A percentile compares a stretch with the other conserved stretches of the same genome.
Conservation (phyloP, 2,329 filamentous ascomycete species). For the Botryotinia convoluta region DNA sequence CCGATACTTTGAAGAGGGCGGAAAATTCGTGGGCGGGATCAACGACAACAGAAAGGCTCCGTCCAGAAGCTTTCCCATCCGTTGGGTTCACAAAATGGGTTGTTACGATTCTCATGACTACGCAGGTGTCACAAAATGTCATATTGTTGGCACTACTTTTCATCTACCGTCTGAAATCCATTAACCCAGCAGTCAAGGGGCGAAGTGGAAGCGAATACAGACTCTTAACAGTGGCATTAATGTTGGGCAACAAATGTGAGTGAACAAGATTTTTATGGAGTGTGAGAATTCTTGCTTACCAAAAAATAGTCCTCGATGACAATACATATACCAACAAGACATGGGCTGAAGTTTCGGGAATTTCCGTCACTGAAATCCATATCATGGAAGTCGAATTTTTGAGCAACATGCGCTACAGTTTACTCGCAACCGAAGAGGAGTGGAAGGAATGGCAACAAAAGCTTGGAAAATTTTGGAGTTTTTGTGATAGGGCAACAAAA, state of each 20-base stretch:
- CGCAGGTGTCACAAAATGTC: constrained; percentile 94
- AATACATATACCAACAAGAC: constrained; percentile 99
- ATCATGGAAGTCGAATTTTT: constrained; percentile 99
- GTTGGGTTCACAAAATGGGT: constrained; percentile 92
- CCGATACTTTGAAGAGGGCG: constrained; percentile 72
- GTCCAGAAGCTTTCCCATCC: constrained; percentile 70
- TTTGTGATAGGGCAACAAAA: constrained; percentile 42
- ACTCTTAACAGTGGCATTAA: constrained; percentile 87
- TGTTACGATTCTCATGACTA: constrained; percentile 83
- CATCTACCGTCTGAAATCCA: constrained; percentile 87
- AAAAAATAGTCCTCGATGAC: constrained; percentile 74
- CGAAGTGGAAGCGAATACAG: constrained; percentile 92
- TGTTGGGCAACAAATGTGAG: constrained; percentile 96
- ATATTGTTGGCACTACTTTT: constrained; percentile 87
- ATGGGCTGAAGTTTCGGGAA: constrained; percentile 96
- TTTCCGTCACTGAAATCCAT: constrained; percentile 91
- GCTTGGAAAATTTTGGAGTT: constrained; percentile 77
- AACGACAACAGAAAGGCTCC: constrained; percentile 52
- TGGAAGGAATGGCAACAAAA: constrained; percentile 88
- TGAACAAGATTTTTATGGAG: constrained; percentile 24
- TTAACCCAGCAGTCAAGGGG: constrained; percentile 84
- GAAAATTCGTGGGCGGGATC: constrained; percentile 49
- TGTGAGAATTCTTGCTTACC: constrained; percentile 29
- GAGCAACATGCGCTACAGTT: constrained; percentile 95
- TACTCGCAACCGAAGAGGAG: constrained; percentile 80